These are phyloP conservation scores for Daldinia sp. DNA, from an alignment of 2,329 filamentous ascomycete genomes.

Conservation along the genomic window DNA sequence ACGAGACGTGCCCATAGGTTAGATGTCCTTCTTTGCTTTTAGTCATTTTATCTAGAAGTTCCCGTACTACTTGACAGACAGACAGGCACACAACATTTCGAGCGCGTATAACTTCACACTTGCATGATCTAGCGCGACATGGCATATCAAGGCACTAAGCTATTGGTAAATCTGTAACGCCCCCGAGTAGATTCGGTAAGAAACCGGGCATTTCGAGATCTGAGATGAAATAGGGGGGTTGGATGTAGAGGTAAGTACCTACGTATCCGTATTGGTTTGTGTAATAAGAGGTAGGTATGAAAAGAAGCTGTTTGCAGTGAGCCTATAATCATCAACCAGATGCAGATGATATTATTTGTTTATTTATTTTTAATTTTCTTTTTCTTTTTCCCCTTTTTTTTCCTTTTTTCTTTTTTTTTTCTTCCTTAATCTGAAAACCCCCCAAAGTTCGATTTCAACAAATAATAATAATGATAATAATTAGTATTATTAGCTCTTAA, in stretches of 20 bases:
- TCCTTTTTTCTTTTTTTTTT: no score
- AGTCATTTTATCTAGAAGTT: neutral
- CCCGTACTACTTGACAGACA: neutral
- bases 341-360: neutral
- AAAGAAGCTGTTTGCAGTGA: no score
- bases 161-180: slow-evolving; percentile 5
- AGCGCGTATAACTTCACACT: slow-evolving; percentile 1
- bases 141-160: neutral
- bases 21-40: neutral
- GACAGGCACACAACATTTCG: slow-evolving; percentile 16
- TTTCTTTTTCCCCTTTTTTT: neutral
- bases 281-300: neutral
- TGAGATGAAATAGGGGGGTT: slow-evolving; percentile 19
- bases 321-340: no score
- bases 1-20: no score
- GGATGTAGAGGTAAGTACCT: slow-evolving; percentile 3
- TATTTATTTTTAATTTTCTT: neutral
- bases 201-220: neutral
- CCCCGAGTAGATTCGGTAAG: neutral
- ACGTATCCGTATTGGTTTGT: slow-evolving; percentile 1
- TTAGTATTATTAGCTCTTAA: no score
- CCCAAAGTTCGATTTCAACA: no score
- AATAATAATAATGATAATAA: neutral
- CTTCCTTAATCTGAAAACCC: no score
- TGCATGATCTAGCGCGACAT: slow-evolving; percentile 17